These are phyloP conservation scores for Amanita fuliginea DNA, from an alignment of 768 basidiomycete species.

Conservation along the genomic window DNA sequence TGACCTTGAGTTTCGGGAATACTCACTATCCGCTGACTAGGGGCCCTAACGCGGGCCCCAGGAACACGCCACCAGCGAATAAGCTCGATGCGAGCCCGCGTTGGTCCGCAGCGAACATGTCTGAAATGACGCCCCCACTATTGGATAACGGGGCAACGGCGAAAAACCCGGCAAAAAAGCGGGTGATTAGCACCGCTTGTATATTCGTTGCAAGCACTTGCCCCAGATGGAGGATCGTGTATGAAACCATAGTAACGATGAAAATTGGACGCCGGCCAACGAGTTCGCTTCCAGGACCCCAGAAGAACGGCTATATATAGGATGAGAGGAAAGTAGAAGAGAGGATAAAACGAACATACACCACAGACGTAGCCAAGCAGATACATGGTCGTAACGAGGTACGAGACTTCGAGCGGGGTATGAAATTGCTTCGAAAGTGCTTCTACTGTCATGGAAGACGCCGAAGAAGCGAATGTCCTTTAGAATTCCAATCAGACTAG, in stretches of 20 bases:
- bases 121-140: conserved; percentile 46
- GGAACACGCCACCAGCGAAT: conserved; percentile 50
- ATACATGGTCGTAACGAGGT: conserved; percentile 39
- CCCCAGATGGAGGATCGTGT: conserved; percentile 46
- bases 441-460: conserved; percentile 30
- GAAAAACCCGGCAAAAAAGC: conserved; percentile 54
- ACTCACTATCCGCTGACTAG: conserved; percentile 50
- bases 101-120: conserved; percentile 42
- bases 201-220: conserved; percentile 53
- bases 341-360: conserved; percentile 17
- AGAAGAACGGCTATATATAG: conserved; percentile 31
- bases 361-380: conserved; percentile 41
- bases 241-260: conserved; percentile 34
- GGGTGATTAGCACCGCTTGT: conserved; percentile 42
- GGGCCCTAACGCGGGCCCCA: conserved; percentile 55
- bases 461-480: conserved; percentile 52
- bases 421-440: conserved; percentile 28
- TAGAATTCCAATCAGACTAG: background rate
- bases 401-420: conserved; percentile 29
- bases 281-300: conserved; percentile 18
- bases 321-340: background rate
- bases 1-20: conserved; percentile 26
- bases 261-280: conserved; percentile 44
- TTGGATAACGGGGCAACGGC: conserved; percentile 50
- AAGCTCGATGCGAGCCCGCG: conserved; percentile 46